Evolutionary conservation across 257 asterid species (phyloP), one percentile per base, ranked within the genome.

Genomic region (Verbascum thapsus): DNA sequence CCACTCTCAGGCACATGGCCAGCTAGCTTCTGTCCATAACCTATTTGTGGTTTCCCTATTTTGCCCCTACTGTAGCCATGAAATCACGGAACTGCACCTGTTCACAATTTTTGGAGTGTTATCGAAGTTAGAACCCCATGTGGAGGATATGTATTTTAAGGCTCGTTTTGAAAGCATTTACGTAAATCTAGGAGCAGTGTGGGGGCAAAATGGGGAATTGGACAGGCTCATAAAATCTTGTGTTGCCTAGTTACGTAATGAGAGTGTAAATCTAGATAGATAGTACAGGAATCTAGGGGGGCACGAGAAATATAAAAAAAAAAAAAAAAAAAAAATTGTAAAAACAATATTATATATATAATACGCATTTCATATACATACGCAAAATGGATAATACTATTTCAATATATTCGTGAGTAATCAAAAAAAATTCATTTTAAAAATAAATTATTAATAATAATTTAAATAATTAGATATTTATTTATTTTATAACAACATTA

Each of bases 1-100:
- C 72, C 67, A 55, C 67, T 66, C 80, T 75, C 76, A 26, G 26
- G 75, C 86, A 80, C 79, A 80, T 85, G 85, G 83, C 79, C 85
- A 82, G 78, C 80, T 75, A n/a, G 39, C 70, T 64, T 0, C 59
- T 63, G 67, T 79, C 74, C 32, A 26, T 2, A 26, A 26, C 32
- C 2, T 1, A 5, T 1, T 5, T 26, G 3, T 5, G 5, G 5
- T 26, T 26, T 26, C 32, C 50, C 19, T 3, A 11, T 3, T 3
- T 3, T 43, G n/a, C 19, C 50, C 50, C 50, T 43, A 10, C 50
- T 5, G 3, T 26, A 5, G 2, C 32, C 32, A 26, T 5, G 2
- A 5, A 26, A 26, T 26, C 32, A 26, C 32, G 5, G 5, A 26
- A 26, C 32, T 26, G 32, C 32, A 2, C 32, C 32, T 26, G 3